Base-by-base conservation (phyloP, 2,329 filamentous ascomycete species). In the Aspergillus tubingensis region DNA sequence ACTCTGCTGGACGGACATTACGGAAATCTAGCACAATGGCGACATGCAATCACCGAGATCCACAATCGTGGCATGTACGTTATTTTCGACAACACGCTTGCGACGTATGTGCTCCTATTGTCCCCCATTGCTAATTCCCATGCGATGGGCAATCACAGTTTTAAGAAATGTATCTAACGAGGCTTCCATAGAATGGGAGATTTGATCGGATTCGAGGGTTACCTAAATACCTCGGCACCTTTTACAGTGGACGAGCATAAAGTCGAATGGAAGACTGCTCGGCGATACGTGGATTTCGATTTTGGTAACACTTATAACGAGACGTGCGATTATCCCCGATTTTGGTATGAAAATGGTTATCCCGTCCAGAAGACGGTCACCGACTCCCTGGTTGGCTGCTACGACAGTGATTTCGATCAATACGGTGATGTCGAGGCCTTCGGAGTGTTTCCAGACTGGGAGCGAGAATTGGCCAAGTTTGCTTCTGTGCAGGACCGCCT, bases 401-500 rank as follows among this genome's bases (percentile, higher is more conserved):
- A 82, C 67, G 76, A 86, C 70, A 86, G 84, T 62, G 86, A 88
- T 43, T 88, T 88, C 63, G 84, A 88, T 66, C 83, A 85, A 71
- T 88, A 85, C 63, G 86, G 86, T 50, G 85, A 88, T 62, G 83
- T 83, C n/a, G 83, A 85, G 68, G 85, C 85, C 51, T 87, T 88
- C 64, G 86, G 86, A 61, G 81, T 85, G 7, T 87, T 82, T 60
- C 82, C 84, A 0, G 84, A 87, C 67, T 88, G 83, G 82, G 76
- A 86, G 65, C 83, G 84, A 68, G 84, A 88, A 69, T 77, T 88
- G 41, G 81, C 85, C 21, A 88, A 88, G 65, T 89, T 88, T 73
- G 85, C 85, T 43, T 86, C 83, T 41, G 86, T 88, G 0, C 86
- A 89, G 73, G 86, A 89, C 73, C 85, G 86, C 66, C 77, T 89